Percentiles rank a stretch among this genome's conserved stretches.
phyloP scores from a whole-genome alignment of 805 yeast genomes.

The Pichia nakasei region DNA sequence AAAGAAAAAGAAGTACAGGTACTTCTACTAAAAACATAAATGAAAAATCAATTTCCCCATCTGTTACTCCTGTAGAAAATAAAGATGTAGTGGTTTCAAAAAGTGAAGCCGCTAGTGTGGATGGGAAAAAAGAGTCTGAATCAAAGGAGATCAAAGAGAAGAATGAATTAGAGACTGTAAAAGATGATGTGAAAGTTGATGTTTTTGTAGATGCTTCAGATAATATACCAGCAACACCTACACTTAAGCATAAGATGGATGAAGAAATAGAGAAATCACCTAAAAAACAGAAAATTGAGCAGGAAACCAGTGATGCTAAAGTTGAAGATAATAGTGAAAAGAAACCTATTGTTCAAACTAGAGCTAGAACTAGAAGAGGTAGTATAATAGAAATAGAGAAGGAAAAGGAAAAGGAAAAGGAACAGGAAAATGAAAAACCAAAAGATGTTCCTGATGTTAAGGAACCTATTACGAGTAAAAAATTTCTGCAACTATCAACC shows the following conservation, averaged over 20 bases:
- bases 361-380: not conserved
- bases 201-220: slow-evolving; percentile 7
- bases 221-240: not conserved
- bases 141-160: no score
- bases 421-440: not conserved
- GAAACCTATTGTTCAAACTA: not conserved
- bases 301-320: not conserved
- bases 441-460: not conserved
- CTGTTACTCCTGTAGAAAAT: not conserved
- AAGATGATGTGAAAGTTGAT: not conserved
- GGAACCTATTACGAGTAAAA: slow-evolving; percentile 23
- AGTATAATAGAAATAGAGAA: not conserved
- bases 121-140: no score
- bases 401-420: not conserved
- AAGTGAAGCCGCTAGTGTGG: no score
- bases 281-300: not conserved
- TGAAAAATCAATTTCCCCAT: not conserved
- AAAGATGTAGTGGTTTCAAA: no score
- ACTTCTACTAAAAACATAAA: not conserved
- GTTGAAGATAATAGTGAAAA: no score
- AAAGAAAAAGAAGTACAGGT: slow-evolving; percentile 9
- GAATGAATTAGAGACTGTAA: no score
- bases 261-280: not conserved
- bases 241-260: slow-evolving; percentile 2
- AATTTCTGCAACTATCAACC: slow-evolving; percentile 52